Percentiles rank a stretch among this genome's conserved stretches.
Evolutionary conservation across 2,329 filamentous ascomycete species (phyloP).

Genomic region (Fusarium hainanense): DNA sequence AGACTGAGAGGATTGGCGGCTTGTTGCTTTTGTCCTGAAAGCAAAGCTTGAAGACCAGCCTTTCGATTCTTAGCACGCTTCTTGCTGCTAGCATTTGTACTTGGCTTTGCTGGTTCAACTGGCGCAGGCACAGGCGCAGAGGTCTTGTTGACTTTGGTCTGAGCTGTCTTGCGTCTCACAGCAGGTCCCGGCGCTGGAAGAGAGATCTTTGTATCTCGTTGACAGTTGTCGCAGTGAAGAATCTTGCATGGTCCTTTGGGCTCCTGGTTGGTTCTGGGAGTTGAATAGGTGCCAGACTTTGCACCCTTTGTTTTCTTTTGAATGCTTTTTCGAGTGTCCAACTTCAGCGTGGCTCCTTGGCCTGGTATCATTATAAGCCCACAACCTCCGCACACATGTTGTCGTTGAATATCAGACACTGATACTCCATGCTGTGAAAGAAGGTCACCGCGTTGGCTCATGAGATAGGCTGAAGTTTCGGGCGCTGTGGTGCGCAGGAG

Average conservation of each 20-base stretch:
- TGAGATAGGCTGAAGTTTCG: conserved; percentile 68
- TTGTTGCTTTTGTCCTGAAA: conserved; percentile 64
- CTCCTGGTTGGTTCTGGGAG: background rate
- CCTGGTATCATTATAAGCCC: conserved; percentile 70
- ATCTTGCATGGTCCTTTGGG: conserved; percentile 51
- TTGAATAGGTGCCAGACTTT: conserved; percentile 10
- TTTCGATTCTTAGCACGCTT: conserved; percentile 74
- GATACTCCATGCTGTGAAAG: conserved; percentile 60
- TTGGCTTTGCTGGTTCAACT: conserved; percentile 48
- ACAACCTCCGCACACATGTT: conserved; percentile 68
- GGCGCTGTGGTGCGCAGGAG: conserved; percentile 64
- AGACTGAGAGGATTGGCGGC: conserved; percentile 60
- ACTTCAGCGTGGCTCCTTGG: conserved; percentile 54
- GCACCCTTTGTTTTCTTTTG: conserved; percentile 11
- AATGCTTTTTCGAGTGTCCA: conserved; percentile 47
- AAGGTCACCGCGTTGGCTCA: conserved; percentile 63
- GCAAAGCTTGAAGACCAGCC: conserved; percentile 72
- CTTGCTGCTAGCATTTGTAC: conserved; percentile 69
- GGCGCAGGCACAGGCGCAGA: conserved; percentile 3
- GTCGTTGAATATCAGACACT: conserved; percentile 60
- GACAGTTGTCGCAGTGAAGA: conserved; percentile 60
- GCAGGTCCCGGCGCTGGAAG: conserved; percentile 54
- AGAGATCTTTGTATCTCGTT: conserved; percentile 55
- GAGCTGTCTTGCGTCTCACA: conserved; percentile 39
- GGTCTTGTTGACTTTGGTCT: conserved; percentile 35